A percentile compares a stretch with the other conserved stretches of the same genome.
These are phyloP conservation scores for Hemisphaericaspora subhashii DNA, from an alignment of 1,139 yeast genomes.

Conservation along the genomic window DNA sequence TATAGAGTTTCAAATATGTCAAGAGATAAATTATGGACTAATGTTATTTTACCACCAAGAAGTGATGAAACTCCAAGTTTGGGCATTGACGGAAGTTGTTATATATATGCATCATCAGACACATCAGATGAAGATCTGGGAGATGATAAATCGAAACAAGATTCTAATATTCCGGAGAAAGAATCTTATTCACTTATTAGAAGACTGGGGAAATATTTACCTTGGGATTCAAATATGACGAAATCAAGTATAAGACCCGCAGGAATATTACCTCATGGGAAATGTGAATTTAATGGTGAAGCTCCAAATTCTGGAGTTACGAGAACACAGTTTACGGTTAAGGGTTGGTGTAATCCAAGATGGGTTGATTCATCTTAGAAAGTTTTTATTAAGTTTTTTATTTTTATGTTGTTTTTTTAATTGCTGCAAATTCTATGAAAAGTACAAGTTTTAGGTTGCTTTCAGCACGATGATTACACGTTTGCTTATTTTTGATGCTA, in stretches of 20 bases:
- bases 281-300: conserved; percentile 27
- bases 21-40: conserved; percentile 50
- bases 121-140: conserved; percentile 8
- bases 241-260: conserved; percentile 33
- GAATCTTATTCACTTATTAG: conserved; percentile 15
- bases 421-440: not conserved
- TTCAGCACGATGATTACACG: too few species aligned
- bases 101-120: conserved; percentile 21
- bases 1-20: conserved; percentile 37
- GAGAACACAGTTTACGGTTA: conserved; percentile 48
- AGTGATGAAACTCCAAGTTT: conserved; percentile 32
- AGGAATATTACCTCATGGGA: conserved; percentile 29
- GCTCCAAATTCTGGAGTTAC: conserved; percentile 44
- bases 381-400: not conserved
- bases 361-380: conserved; percentile 30
- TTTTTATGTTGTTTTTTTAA: not conserved
- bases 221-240: conserved; percentile 33
- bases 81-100: conserved; percentile 24
- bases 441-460: too few species aligned
- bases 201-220: conserved; percentile 31
- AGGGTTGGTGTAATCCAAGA: conserved; percentile 53
- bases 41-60: conserved; percentile 50
- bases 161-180: not conserved
- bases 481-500: not conserved
- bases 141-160: conserved; percentile 5